Evolutionary conservation across 2,329 filamentous ascomycete species (phyloP).

Genomic region (Apiospora malaysiana): DNA sequence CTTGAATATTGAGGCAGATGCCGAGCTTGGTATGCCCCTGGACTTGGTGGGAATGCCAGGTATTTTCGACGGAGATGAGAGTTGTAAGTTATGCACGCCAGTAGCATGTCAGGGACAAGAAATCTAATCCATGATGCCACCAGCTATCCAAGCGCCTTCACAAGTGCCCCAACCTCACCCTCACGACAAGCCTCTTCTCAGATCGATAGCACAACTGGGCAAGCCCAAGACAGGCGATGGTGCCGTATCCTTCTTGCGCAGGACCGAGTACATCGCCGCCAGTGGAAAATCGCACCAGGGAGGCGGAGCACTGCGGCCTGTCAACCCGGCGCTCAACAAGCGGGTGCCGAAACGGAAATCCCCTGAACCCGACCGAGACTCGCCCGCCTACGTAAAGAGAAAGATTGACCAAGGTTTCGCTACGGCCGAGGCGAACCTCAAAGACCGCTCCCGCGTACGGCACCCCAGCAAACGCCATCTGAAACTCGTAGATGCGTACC

Average conservation of each 20-base stretch:
- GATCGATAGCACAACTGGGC: constrained; percentile 82
- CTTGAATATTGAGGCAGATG: constrained; percentile 95
- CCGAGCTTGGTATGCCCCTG: constrained; percentile 96
- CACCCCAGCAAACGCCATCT: constrained; percentile 65
- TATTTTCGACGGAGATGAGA: constrained; percentile 93
- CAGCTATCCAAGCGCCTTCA: constrained; percentile 82
- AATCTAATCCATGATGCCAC: constrained; percentile 24
- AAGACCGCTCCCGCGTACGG: constrained; percentile 58
- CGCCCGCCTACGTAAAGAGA: constrained; percentile 69
- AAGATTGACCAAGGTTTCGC: constrained; percentile 70
- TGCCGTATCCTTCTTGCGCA: constrained; percentile 89
- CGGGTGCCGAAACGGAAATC: constrained; percentile 56
- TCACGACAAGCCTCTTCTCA: constrained; percentile 82
- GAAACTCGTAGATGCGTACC: constrained; percentile 64
- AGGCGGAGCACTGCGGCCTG: constrained; percentile 58
- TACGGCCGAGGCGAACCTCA: constrained; percentile 57
- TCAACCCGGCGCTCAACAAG: constrained; percentile 49
- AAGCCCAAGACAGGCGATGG: constrained; percentile 79
- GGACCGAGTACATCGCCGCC: constrained; percentile 90
- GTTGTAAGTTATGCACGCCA: constrained; percentile 63
- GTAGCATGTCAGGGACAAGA: constrained; percentile 26
- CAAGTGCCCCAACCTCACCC: constrained; percentile 76
- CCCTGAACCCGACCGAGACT: constrained; percentile 64
- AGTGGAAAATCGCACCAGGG: constrained; percentile 56
- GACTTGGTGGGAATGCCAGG: constrained; percentile 94